Conservation (phyloP, 768 basidiomycete species). For the Tephrocybe sp. region DNA sequence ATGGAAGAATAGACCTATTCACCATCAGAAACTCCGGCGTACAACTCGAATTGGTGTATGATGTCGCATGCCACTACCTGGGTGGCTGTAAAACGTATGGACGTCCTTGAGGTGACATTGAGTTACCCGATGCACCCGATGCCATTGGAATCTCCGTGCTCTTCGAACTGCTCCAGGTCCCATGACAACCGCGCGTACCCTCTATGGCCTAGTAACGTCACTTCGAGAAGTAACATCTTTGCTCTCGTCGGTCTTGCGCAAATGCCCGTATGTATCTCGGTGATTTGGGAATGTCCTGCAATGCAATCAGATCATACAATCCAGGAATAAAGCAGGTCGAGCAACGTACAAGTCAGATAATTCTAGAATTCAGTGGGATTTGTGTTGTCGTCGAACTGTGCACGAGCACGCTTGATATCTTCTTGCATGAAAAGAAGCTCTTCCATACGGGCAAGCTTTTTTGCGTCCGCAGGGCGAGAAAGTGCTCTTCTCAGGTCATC, state of each 20-base stretch:
- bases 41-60: constrained; percentile 8
- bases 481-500: constrained; percentile 84
- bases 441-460: constrained; percentile 91
- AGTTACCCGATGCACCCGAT: background rate
- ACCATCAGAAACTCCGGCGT: constrained; percentile 5
- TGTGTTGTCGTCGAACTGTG: constrained; percentile 61
- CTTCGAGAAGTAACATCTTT: background rate
- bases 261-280: constrained; percentile 1
- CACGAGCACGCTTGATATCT: constrained; percentile 86
- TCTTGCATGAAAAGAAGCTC: constrained; percentile 93
- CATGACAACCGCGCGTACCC: background rate
- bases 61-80: constrained; percentile 13
- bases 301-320: constrained; percentile 2
- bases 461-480: constrained; percentile 84
- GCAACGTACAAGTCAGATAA: constrained; percentile 4
- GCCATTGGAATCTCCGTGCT: background rate
- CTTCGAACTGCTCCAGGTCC: background rate
- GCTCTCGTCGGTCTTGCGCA: background rate
- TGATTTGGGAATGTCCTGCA: constrained; percentile 8
- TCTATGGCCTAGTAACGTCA: constrained; percentile 1
- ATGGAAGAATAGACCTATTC: constrained; percentile 66
- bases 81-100: constrained; percentile 3
- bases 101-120: constrained; percentile 4
- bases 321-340: background rate
- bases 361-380: constrained; percentile 46